These are phyloP conservation scores for Neonectria hederae DNA, from an alignment of 2,329 filamentous ascomycete species.

Conservation along the genomic window DNA sequence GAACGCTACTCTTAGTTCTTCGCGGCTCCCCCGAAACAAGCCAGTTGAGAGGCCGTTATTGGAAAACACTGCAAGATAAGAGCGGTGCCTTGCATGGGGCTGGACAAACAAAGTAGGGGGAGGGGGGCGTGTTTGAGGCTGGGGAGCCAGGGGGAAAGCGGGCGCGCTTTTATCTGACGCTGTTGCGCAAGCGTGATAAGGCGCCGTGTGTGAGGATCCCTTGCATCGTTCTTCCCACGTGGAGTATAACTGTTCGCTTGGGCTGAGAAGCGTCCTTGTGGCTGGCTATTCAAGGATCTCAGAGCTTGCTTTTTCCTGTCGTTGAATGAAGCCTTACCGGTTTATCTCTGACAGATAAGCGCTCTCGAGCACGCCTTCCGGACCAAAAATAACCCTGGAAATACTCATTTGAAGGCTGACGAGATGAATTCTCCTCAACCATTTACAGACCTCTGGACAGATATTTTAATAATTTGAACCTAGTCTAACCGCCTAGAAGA, in stretches of 20 bases:
- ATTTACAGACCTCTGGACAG: not conserved
- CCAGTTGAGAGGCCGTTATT: slow-evolving; percentile 18
- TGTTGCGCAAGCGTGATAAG: not conserved
- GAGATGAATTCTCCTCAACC: not conserved
- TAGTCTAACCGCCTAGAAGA: not conserved
- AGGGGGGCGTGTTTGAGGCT: not conserved
- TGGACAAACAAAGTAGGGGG: not conserved
- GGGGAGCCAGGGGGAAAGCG: not conserved
- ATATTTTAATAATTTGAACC: not conserved
- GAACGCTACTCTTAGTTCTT: slow-evolving; percentile 9
- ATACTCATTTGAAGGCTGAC: not conserved
- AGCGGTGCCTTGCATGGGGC: slow-evolving; percentile 22
- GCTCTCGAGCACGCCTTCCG: not conserved
- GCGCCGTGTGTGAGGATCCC: not conserved
- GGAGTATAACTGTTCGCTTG: not conserved
- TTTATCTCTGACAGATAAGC: not conserved
- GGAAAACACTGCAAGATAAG: slow-evolving; percentile 20
- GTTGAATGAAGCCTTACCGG: not conserved
- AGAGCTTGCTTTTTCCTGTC: not conserved
- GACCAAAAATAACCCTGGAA: not conserved
- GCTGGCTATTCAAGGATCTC: not conserved
- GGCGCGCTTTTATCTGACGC: not conserved
- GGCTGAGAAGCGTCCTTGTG: not conserved
- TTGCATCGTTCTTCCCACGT: not conserved
- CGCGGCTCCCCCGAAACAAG: slow-evolving; percentile 8